These are phyloP conservation scores for Bryopsis sp. DNA, from an alignment of 139 green algal species.

Conservation along the genomic window DNA sequence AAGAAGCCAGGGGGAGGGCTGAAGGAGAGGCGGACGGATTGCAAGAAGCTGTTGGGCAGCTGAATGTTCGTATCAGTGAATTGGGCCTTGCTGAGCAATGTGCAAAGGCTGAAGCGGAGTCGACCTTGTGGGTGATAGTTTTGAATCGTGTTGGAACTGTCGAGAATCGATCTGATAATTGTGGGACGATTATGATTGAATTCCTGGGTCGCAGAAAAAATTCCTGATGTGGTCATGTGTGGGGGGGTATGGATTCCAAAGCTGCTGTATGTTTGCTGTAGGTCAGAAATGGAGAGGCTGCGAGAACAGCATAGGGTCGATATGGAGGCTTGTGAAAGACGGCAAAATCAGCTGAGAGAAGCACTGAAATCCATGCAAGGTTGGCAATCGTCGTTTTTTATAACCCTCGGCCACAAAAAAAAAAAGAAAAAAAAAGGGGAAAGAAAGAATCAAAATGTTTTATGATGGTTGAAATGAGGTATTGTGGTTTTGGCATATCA, in stretches of 20 bases:
- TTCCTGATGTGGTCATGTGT: no score
- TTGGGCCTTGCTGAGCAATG: background rate
- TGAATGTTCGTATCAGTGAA: background rate
- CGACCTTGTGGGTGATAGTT: background rate
- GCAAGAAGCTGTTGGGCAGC: background rate
- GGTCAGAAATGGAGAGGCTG: conserved; percentile 1
- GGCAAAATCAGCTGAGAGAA: background rate
- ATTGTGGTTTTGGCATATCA: no score
- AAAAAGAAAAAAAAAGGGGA: no score
- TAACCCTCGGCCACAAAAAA: no score
- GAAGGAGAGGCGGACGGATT: background rate
- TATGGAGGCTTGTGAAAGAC: conserved; percentile 3
- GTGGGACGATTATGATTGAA: no score
- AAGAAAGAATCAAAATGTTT: no score
- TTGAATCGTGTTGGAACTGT: conserved; percentile 1
- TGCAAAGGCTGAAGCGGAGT: background rate
- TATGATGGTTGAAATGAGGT: no score
- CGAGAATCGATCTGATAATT: no score
- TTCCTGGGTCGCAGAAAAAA: no score
- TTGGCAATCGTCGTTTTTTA: no score
- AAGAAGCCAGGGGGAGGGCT: background rate
- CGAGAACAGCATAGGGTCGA: background rate
- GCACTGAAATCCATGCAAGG: background rate
- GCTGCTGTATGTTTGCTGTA: background rate
- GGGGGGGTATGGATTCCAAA: no score